Base-by-base conservation (phyloP, 139 green algal genomes). In the Coelastrella sp. region DNA sequence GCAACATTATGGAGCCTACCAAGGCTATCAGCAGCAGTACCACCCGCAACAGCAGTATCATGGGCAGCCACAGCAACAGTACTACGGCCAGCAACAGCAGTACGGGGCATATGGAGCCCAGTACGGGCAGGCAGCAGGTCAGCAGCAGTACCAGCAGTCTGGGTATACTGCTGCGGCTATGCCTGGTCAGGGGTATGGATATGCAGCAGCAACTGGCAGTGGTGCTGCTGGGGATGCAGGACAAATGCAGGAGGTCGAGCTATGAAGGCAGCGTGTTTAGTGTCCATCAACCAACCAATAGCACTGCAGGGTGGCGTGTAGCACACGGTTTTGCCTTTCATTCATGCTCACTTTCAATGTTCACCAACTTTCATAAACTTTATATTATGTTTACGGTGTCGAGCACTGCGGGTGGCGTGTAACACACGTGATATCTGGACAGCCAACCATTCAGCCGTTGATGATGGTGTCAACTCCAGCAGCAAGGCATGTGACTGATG, bases 11-110 rank as follows among this genome's bases (percentile, higher is more conserved):
- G 14, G 16, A 22, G 8, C 11, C 14, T 47, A 47, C 14, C 17
- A 59, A 6, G 23, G 8, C 22, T 58, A 59, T 58, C 3, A 59
- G 23, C 68, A 89, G 84, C 84, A 89, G 83, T 56, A 88, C 23
- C 47, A 71, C 23, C 83, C 58, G 68, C 66, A 68, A 47, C 83
- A 81, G 47, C 71, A 80, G 54, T 57, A 82, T 22, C 47, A 82
- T 64, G 65, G 20, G 13, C 20, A 75, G 19, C 3, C 6, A 20
- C 10, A 47, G 65, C 71, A 83, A 20, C 84, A 32, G 73, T 14
- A 59, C 16, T 8, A 71, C 3, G 54, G 19, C 20, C n/a, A 78
- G 71, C 3, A 17, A 0, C 66, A 59, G 54, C n/a, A 75, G 80
- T 10, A 86, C 5, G 17, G 17, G 13, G 17, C 23, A 7, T 56